Conservation (phyloP, 352 stramenopile genomes). For the Phytopythium oedochilum region DNA sequence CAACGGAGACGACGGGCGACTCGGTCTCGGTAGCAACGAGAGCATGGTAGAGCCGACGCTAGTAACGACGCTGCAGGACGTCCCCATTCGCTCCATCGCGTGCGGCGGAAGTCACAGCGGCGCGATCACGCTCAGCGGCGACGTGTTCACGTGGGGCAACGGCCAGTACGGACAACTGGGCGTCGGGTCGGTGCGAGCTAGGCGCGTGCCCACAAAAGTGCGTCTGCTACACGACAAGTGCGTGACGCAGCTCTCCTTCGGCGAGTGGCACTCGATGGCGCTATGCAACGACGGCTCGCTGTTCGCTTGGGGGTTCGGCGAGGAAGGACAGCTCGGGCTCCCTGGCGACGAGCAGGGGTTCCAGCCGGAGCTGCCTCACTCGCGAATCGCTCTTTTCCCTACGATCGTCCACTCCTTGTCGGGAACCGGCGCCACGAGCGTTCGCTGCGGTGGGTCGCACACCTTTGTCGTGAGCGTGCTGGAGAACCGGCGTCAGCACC, state of each 20-base stretch:
- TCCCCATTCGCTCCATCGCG: conserved; percentile 29
- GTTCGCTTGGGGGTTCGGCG: conserved; percentile 66
- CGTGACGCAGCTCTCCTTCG: conserved; percentile 46
- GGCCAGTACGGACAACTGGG: conserved; percentile 55
- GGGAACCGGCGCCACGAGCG: conserved; percentile 46
- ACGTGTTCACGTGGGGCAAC: conserved; percentile 60
- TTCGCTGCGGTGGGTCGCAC: conserved; percentile 53
- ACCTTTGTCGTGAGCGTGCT: conserved; percentile 65
- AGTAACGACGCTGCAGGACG: conserved; percentile 27
- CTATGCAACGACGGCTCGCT: conserved; percentile 45
- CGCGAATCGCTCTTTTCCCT: conserved; percentile 35
- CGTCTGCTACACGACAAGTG: conserved; percentile 35
- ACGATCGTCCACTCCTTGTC: conserved; percentile 41
- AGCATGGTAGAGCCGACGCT: conserved; percentile 29
- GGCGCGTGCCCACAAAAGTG: conserved; percentile 33
- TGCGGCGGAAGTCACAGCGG: conserved; percentile 62
- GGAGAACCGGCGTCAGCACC: conserved; percentile 37
- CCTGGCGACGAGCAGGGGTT: conserved; percentile 27
- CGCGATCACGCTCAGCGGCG: conserved; percentile 26
- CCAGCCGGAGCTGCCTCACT: conserved; percentile 10
- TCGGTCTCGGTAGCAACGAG: conserved; percentile 48
- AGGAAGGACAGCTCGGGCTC: conserved; percentile 62
- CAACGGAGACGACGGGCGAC: conserved; percentile 56
- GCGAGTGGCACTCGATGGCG: conserved; percentile 73
- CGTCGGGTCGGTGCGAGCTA: conserved; percentile 29